Evolutionary conservation across 108 stramenopile species (phyloP).

Genomic region (Nitzschia sp.): DNA sequence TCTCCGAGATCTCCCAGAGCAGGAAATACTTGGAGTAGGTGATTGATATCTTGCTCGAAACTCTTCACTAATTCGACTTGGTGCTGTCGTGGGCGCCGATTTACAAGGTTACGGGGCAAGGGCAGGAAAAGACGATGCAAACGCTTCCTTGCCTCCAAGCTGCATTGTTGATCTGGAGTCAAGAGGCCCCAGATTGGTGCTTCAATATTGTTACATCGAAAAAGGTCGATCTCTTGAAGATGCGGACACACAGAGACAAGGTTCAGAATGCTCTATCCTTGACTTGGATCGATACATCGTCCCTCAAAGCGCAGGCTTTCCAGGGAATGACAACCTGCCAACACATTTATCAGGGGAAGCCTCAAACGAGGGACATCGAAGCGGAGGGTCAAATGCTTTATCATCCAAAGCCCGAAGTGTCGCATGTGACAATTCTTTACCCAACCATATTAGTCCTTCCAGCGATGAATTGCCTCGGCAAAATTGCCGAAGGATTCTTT

Average conservation of each 20-base stretch:
- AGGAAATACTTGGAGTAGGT: neutral
- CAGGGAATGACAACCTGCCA: neutral
- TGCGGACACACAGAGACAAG: neutral
- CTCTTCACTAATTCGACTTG: neutral
- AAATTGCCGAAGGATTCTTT: neutral
- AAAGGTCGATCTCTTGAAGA: neutral
- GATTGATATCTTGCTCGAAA: neutral
- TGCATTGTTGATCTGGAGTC: neutral
- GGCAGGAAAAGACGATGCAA: neutral
- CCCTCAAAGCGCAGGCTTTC: neutral
- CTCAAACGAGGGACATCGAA: neutral
- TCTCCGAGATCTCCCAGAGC: neutral
- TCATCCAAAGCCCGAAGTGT: neutral
- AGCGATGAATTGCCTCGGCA: neutral
- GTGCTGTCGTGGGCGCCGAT: neutral
- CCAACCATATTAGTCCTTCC: neutral
- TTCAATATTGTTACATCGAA: neutral
- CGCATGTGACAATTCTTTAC: neutral
- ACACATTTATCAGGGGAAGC: neutral
- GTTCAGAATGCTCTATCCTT: neutral
- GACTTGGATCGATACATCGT: neutral
- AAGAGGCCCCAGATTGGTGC: neutral
- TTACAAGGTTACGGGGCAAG: no score
- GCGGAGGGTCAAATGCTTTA: no score
- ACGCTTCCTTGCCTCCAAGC: neutral